phyloP scores from a whole-genome alignment of 192 early-diverging fungal species.

The Backusella luteola region DNA sequence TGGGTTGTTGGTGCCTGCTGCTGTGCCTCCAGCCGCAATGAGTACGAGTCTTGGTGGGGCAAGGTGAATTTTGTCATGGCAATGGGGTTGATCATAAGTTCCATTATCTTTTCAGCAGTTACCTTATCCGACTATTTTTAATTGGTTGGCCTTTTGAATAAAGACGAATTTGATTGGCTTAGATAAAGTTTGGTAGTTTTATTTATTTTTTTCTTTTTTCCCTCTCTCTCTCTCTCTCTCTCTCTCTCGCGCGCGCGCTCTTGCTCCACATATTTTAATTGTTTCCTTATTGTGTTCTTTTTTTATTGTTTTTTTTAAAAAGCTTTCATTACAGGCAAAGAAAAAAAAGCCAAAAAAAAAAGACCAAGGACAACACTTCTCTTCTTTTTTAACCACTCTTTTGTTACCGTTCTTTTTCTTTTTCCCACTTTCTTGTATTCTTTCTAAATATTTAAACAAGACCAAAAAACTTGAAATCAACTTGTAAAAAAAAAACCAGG shows the following conservation, averaged over 20 bases:
- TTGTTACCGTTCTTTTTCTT: too few species aligned
- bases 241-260: background rate
- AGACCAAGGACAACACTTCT: background rate
- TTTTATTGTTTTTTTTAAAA: background rate
- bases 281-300: background rate
- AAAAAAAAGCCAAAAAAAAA: background rate
- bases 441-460: background rate
- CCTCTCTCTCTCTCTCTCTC: background rate
- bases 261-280: background rate
- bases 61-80: constrained; percentile 22
- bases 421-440: background rate
- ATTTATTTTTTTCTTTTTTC: background rate
- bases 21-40: constrained; percentile 18
- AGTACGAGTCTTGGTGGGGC: constrained; percentile 23
- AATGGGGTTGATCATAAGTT: constrained; percentile 3
- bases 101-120: constrained; percentile 7
- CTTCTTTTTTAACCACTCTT: too few species aligned
- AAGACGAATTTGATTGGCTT: background rate
- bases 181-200: background rate
- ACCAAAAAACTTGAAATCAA: background rate
- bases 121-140: background rate
- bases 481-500: background rate
- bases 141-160: background rate
- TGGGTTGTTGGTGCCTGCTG: constrained; percentile 25
- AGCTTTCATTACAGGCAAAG: background rate